Evolutionary conservation across 306 rosid genomes (phyloP).

Genomic region (Pueraria montana): DNA sequence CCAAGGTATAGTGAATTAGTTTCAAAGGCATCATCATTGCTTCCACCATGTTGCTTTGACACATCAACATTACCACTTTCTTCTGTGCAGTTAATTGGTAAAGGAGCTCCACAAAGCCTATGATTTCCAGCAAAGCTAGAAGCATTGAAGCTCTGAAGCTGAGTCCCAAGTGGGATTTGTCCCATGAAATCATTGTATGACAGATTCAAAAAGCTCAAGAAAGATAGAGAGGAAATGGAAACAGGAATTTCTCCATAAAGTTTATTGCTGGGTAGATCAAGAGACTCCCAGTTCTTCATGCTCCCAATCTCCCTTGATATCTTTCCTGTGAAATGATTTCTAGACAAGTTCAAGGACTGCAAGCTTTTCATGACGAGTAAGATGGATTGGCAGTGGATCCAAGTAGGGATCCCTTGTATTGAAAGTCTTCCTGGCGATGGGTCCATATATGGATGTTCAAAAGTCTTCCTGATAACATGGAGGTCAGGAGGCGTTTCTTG

Average conservation of each 20-base stretch:
- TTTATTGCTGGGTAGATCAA: conserved; percentile 39
- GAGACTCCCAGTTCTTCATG: conserved; percentile 41
- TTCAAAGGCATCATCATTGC: background rate
- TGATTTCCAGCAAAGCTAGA: conserved; percentile 42
- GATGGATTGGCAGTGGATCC: too few species aligned
- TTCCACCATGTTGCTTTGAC: background rate
- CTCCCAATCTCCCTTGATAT: conserved; percentile 30
- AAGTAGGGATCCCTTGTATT: too few species aligned
- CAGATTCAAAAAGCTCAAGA: conserved; percentile 43
- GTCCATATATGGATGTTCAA: too few species aligned
- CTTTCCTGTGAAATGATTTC: conserved; percentile 45
- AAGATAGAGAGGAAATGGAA: conserved; percentile 28
- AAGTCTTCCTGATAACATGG: too few species aligned
- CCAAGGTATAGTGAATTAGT: conserved; percentile 44
- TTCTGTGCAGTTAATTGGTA: background rate
- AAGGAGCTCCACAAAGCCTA: conserved; percentile 47
- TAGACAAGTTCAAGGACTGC: conserved; percentile 44
- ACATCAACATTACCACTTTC: background rate
- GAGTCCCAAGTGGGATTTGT: conserved; percentile 53
- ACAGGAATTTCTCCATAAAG: conserved; percentile 31
- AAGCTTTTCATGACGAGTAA: too few species aligned
- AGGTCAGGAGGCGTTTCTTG: too few species aligned
- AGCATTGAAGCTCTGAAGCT: conserved; percentile 37
- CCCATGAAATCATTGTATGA: conserved; percentile 53
- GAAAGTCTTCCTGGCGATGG: too few species aligned